Evolutionary conservation across 179 eudicot genomes (phyloP).

Genomic region (Drosera spatulata): DNA sequence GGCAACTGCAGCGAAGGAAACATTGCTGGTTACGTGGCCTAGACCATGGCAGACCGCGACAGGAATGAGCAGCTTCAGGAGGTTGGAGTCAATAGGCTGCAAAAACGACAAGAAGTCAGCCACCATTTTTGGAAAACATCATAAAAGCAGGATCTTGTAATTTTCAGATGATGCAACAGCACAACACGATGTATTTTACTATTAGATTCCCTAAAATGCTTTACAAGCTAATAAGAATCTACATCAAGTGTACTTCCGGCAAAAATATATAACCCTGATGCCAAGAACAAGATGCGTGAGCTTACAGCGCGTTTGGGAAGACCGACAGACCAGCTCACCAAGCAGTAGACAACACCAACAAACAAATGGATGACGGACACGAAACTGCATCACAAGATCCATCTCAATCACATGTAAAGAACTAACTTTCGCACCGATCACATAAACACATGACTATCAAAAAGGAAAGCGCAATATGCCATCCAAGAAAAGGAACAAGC

Average conservation of each 20-base stretch:
- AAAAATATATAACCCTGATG: background rate
- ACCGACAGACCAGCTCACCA: constrained; percentile 85
- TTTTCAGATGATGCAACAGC: too few species aligned
- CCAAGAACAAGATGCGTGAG: constrained; percentile 3
- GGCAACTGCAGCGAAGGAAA: constrained; percentile 96
- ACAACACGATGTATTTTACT: too few species aligned
- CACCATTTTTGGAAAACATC: background rate
- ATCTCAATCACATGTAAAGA: constrained; percentile 1
- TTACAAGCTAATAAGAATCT: background rate
- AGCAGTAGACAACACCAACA: constrained; percentile 82
- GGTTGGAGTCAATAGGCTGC: constrained; percentile 70
- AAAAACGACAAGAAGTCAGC: constrained; percentile 12
- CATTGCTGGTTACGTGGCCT: constrained; percentile 94
- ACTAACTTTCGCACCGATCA: background rate
- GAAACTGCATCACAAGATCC: constrained; percentile 39
- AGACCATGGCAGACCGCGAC: constrained; percentile 88
- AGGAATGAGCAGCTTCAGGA: constrained; percentile 82
- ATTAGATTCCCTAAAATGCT: too few species aligned
- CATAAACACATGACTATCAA: background rate
- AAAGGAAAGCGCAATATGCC: background rate
- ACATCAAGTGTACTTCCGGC: background rate
- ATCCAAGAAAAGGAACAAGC: constrained; percentile 10
- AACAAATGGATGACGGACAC: constrained; percentile 84
- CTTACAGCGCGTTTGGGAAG: constrained; percentile 99
- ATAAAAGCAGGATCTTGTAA: too few species aligned